These are phyloP conservation scores for Scleroderma bovista DNA, from an alignment of 768 basidiomycete genomes.

Conservation along the genomic window DNA sequence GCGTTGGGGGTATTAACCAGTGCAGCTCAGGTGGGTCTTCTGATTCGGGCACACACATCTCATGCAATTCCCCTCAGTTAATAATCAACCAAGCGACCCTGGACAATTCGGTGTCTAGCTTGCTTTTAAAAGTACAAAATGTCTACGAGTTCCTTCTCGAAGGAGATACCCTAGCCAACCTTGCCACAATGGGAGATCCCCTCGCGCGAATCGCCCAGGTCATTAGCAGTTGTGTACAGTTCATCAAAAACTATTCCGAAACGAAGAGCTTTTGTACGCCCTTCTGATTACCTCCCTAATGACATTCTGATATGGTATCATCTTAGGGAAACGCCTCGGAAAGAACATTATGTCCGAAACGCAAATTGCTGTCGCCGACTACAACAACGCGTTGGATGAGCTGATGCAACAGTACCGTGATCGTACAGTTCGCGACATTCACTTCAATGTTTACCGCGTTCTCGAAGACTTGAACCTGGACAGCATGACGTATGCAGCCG, in stretches of 20 bases:
- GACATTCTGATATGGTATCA: no score
- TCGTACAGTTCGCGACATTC: background rate
- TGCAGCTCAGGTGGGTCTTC: background rate
- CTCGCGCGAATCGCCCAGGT: slow-evolving; percentile 8
- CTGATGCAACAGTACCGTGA: background rate
- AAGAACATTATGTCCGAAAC: no score
- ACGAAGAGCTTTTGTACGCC: slow-evolving; percentile 15
- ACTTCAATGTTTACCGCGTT: background rate
- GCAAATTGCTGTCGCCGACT: background rate
- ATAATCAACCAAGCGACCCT: background rate
- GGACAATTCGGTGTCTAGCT: background rate
- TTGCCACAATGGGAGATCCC: background rate
- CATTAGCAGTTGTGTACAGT: slow-evolving; percentile 22
- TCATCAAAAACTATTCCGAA: slow-evolving; percentile 22
- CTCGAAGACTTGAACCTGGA: no score
- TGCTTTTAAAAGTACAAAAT: slow-evolving; percentile 9
- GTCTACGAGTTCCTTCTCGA: background rate
- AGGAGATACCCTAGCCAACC: background rate
- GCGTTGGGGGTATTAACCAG: background rate
- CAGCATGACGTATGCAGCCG: slow-evolving; percentile 2
- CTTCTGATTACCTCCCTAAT: no score
- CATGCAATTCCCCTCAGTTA: background rate
- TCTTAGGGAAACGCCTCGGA: no score
- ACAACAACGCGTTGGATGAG: background rate
- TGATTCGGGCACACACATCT: background rate